Evolutionary conservation across 1,284 basidiomycete species (phyloP).

Genomic region (Ganoderma lucidum): DNA sequence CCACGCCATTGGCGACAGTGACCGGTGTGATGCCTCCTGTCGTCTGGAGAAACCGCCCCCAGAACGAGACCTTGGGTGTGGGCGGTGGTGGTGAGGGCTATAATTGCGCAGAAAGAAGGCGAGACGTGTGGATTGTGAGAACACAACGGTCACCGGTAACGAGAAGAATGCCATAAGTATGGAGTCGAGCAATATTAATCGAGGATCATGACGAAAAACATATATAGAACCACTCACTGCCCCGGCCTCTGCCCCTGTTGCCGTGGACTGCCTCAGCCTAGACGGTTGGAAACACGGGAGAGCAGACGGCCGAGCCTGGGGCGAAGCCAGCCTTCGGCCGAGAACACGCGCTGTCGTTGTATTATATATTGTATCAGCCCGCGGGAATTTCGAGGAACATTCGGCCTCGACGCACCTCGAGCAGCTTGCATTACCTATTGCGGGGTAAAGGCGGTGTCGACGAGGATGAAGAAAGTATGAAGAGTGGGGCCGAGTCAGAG

Average conservation of each 20-base stretch:
- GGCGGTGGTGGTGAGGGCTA: conserved; percentile 27
- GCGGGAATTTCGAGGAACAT: conserved; percentile 12
- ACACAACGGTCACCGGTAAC: not conserved
- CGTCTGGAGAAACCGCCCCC: conserved; percentile 68
- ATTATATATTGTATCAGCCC: conserved; percentile 6
- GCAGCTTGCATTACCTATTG: conserved; percentile 28
- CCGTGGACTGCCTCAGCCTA: conserved; percentile 37
- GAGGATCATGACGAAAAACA: conserved; percentile 2
- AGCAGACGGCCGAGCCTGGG: conserved; percentile 37
- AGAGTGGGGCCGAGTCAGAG: not conserved
- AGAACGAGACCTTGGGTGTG: conserved; percentile 50
- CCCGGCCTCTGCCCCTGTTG: conserved; percentile 24
- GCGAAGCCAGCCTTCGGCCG: conserved; percentile 39
- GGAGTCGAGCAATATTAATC: not conserved
- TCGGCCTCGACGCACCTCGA: conserved; percentile 23
- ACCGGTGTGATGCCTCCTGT: conserved; percentile 79
- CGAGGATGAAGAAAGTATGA: not conserved
- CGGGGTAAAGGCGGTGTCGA: not conserved
- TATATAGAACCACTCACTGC: conserved; percentile 31
- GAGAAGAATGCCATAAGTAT: conserved; percentile 8
- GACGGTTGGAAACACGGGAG: conserved; percentile 32
- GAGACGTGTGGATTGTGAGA: conserved; percentile 17
- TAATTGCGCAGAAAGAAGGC: conserved; percentile 10
- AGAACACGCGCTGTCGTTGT: conserved; percentile 38
- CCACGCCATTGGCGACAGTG: conserved; percentile 63